These are phyloP conservation scores for Phaffia australis DNA, from an alignment of 768 basidiomycete species.

Conservation along the genomic window DNA sequence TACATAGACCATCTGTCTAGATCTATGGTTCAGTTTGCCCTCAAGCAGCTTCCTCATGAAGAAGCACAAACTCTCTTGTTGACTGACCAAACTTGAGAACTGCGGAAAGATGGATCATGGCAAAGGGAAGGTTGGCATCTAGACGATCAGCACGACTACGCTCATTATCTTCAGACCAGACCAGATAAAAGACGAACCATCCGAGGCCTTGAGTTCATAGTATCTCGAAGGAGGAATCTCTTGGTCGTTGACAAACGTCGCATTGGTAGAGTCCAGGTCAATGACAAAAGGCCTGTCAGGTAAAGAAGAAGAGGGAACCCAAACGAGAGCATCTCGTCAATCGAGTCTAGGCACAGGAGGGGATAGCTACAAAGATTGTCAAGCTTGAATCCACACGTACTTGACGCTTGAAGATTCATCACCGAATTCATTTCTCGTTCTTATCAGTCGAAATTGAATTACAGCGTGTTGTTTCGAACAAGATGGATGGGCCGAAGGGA, in stretches of 20 bases:
- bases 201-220: slow-evolving; percentile 66
- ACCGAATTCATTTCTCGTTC: slow-evolving; percentile 80
- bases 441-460: slow-evolving; percentile 84
- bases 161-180: neutral
- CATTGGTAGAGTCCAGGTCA: slow-evolving; percentile 96
- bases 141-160: slow-evolving; percentile 23
- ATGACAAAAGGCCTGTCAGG: slow-evolving; percentile 77
- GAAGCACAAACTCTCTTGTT: slow-evolving; percentile 67
- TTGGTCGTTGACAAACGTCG: slow-evolving; percentile 80
- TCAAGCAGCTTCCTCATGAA: slow-evolving; percentile 57
- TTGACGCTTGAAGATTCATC: slow-evolving; percentile 64
- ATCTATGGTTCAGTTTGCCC: too few species aligned
- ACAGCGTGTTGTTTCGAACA: slow-evolving; percentile 98
- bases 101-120: slow-evolving; percentile 34
- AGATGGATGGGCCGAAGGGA: slow-evolving; percentile 87
- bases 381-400: slow-evolving; percentile 44
- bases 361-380: neutral
- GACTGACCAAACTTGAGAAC: slow-evolving; percentile 80
- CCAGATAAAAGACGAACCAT: slow-evolving; percentile 48
- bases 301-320: neutral
- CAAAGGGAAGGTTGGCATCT: slow-evolving; percentile 19
- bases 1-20: too few species aligned
- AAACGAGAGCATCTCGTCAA: neutral
- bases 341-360: neutral
- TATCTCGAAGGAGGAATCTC: slow-evolving; percentile 74